Conservation (phyloP, 208 protist species). For the Borovskyia barvae region DNA sequence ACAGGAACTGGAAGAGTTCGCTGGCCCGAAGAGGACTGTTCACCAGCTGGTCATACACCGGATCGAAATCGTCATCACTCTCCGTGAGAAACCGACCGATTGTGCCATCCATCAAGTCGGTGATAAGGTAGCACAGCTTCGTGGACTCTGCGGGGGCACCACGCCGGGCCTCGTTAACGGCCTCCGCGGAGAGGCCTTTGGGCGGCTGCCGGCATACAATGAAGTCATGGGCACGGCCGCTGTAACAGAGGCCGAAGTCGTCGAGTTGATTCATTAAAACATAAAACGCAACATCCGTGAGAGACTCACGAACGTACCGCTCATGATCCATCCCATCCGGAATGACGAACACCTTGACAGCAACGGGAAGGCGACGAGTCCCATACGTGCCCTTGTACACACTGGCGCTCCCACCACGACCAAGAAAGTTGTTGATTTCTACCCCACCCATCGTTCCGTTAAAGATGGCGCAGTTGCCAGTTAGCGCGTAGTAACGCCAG, state of each 20-base stretch:
- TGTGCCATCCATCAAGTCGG: slow-evolving; percentile 83
- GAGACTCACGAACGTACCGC: slow-evolving; percentile 72
- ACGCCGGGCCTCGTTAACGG: slow-evolving; percentile 37
- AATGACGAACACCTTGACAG: slow-evolving; percentile 82
- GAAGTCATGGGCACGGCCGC: slow-evolving; percentile 71
- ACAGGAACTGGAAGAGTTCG: slow-evolving; percentile 88
- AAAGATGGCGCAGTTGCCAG: slow-evolving; percentile 57
- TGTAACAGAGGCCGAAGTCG: slow-evolving; percentile 48
- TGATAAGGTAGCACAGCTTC: slow-evolving; percentile 80
- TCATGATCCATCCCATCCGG: slow-evolving; percentile 61
- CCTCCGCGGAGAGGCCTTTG: slow-evolving; percentile 44
- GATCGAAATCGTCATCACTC: slow-evolving; percentile 79
- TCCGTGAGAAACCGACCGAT: slow-evolving; percentile 78
- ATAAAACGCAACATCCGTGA: slow-evolving; percentile 83
- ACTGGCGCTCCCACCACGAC: slow-evolving; percentile 71
- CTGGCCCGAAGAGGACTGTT: slow-evolving; percentile 65
- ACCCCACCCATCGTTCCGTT: slow-evolving; percentile 43
- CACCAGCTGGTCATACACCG: slow-evolving; percentile 73
- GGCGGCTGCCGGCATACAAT: slow-evolving; percentile 59
- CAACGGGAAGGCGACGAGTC: slow-evolving; percentile 48
- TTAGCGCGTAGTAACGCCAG: slow-evolving; percentile 59
- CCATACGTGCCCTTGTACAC: slow-evolving; percentile 74
- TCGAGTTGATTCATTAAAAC: slow-evolving; percentile 79
- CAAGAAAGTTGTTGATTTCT: slow-evolving; percentile 48
- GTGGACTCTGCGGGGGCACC: slow-evolving; percentile 18